A percentile compares a stretch with the other conserved stretches of the same genome.
phyloP scores from a whole-genome alignment of 2,329 filamentous ascomycete genomes.

The Colletotrichum scovillei region DNA sequence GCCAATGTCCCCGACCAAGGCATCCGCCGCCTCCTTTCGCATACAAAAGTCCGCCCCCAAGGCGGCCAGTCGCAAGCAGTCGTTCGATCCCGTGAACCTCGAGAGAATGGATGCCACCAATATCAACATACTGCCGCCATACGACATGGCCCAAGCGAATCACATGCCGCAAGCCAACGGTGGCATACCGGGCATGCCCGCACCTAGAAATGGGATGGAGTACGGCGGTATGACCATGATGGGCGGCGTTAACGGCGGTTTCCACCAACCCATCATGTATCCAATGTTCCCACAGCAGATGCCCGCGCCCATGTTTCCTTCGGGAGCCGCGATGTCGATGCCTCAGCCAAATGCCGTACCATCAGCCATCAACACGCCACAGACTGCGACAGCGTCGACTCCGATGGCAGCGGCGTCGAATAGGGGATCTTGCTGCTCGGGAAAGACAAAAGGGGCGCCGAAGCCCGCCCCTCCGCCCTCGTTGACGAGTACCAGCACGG shows the following conservation, averaged over 20 bases:
- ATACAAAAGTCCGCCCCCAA: slow-evolving; percentile 57
- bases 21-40: slow-evolving; percentile 51
- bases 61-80: slow-evolving; percentile 55
- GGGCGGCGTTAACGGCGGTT: slow-evolving; percentile 28
- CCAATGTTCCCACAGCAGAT: slow-evolving; percentile 32
- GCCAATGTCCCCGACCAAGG: slow-evolving; percentile 48
- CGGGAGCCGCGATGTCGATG: slow-evolving; percentile 9
- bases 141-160: slow-evolving; percentile 37
- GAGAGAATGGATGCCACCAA: slow-evolving; percentile 65
- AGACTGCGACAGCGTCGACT: not conserved
- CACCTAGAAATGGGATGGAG: slow-evolving; percentile 25
- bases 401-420: slow-evolving; percentile 3
- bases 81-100: slow-evolving; percentile 60
- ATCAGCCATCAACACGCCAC: not conserved
- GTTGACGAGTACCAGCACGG: slow-evolving; percentile 1
- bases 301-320: slow-evolving; percentile 17
- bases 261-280: slow-evolving; percentile 34
- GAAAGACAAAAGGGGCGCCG: not conserved
- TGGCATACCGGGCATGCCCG: slow-evolving; percentile 37
- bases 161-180: slow-evolving; percentile 36
- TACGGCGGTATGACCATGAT: slow-evolving; percentile 34
- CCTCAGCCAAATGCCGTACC: slow-evolving; percentile 7
- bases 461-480: slow-evolving; percentile 10
- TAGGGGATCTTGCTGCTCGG: slow-evolving; percentile 26
- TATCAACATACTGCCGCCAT: slow-evolving; percentile 58